phyloP scores from a whole-genome alignment of 73 alveolate species.

The Paramecium octaurelia region DNA sequence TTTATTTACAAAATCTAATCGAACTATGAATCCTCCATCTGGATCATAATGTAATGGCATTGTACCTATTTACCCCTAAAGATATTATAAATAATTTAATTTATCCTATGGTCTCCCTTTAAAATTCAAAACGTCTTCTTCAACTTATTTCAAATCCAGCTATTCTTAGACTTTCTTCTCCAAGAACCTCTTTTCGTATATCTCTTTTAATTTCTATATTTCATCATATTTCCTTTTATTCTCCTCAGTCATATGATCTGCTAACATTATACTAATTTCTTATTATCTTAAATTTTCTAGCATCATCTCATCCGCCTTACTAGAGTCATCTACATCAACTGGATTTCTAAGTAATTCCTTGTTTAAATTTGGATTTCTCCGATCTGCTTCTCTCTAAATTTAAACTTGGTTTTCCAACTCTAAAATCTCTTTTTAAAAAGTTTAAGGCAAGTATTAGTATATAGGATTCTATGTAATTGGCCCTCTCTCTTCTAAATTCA shows the following conservation, averaged over 20 bases:
- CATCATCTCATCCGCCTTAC: conserved; percentile 30
- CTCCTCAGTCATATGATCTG: neutral
- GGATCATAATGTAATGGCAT: conserved; percentile 49
- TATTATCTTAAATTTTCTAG: conserved; percentile 27
- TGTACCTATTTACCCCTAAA: neutral
- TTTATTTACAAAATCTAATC: neutral
- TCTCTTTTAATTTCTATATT: neutral
- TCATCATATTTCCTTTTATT: neutral
- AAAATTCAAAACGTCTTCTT: conserved; percentile 31
- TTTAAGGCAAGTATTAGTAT: neutral
- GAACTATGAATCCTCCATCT: conserved; percentile 1
- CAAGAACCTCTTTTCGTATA: conserved; percentile 6
- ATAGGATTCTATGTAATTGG: neutral
- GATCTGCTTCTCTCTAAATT: conserved; percentile 37
- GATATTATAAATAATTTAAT: conserved; percentile 20
- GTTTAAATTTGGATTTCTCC: neutral
- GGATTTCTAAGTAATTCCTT: neutral
- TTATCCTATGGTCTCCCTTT: neutral
- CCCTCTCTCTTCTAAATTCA: conserved; percentile 23
- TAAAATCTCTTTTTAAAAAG: neutral
- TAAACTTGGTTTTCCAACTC: neutral
- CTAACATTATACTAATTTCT: neutral
- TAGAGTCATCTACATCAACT: neutral
- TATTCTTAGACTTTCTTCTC: conserved; percentile 22
- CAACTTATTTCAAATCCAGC: neutral